Conservation (phyloP, 2,329 filamentous ascomycete genomes). For the Nigrospora osmanthi region DNA sequence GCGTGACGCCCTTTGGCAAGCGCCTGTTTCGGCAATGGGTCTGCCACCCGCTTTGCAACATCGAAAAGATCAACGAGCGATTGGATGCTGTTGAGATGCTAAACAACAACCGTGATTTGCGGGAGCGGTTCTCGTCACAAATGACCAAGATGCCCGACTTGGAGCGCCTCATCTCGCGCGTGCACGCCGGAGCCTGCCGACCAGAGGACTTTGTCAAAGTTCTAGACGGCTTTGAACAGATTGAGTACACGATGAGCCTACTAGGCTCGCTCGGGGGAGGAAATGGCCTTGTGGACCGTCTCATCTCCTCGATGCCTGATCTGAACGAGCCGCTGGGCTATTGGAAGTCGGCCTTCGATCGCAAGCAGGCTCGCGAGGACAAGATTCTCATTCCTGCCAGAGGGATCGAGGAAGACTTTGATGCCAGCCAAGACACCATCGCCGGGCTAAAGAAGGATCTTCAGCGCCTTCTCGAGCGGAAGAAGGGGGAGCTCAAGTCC, state of each 20-base stretch:
- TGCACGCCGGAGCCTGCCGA: slow-evolving; percentile 86
- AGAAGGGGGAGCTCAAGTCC: slow-evolving; percentile 67
- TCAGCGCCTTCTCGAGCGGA: slow-evolving; percentile 60
- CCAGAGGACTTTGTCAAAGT: slow-evolving; percentile 90
- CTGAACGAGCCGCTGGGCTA: slow-evolving; percentile 65
- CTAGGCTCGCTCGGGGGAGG: slow-evolving; percentile 67
- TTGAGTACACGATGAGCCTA: slow-evolving; percentile 85
- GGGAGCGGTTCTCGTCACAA: slow-evolving; percentile 82
- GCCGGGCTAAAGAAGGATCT: slow-evolving; percentile 69
- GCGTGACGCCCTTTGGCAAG: slow-evolving; percentile 95
- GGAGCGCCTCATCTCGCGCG: slow-evolving; percentile 85
- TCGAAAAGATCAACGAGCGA: slow-evolving; percentile 81
- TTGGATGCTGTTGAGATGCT: slow-evolving; percentile 87
- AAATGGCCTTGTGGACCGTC: slow-evolving; percentile 74
- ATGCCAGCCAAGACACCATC: slow-evolving; percentile 71
- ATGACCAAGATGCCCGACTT: slow-evolving; percentile 89
- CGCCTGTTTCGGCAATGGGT: slow-evolving; percentile 95
- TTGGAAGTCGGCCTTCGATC: slow-evolving; percentile 91
- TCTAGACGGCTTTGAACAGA: slow-evolving; percentile 93
- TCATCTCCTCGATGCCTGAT: slow-evolving; percentile 81
- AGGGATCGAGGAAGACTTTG: slow-evolving; percentile 88
- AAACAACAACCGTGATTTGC: slow-evolving; percentile 72
- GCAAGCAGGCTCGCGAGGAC: slow-evolving; percentile 66
- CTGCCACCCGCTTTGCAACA: slow-evolving; percentile 86
- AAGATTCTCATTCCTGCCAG: slow-evolving; percentile 78